These are phyloP conservation scores for Bipolaris sorokiniana DNA, from an alignment of 2,329 filamentous ascomycete genomes.

Conservation along the genomic window DNA sequence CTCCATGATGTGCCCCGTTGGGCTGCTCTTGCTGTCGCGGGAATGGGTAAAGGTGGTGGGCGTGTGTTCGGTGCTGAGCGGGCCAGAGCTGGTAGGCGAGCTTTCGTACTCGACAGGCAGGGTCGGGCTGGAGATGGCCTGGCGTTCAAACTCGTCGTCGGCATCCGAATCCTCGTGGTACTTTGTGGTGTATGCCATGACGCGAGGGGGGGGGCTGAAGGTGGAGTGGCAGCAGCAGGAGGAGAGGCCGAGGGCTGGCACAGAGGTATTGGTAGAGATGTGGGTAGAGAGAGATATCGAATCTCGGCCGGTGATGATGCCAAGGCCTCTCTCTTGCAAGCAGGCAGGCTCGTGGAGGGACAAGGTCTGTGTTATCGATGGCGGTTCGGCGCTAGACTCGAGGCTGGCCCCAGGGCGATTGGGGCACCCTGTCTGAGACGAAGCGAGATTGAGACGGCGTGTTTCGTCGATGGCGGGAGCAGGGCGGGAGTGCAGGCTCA, in stretches of 20 bases:
- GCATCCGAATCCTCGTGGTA: conserved; percentile 76
- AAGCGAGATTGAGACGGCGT: conserved; percentile 48
- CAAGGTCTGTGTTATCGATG: conserved; percentile 22
- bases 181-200: conserved; percentile 53
- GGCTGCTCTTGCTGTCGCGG: conserved; percentile 67
- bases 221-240: background rate
- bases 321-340: conserved; percentile 26
- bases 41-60: conserved; percentile 78
- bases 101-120: conserved; percentile 69
- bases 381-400: conserved; percentile 21
- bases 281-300: no score
- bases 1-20: conserved; percentile 76
- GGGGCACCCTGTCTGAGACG: conserved; percentile 43
- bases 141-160: conserved; percentile 83
- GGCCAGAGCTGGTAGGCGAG: conserved; percentile 74
- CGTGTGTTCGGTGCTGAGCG: conserved; percentile 74
- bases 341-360: conserved; percentile 24
- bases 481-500: conserved; percentile 17
- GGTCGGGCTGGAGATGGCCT: conserved; percentile 67
- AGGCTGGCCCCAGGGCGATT: conserved; percentile 25
- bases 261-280: no score
- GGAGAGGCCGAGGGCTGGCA: conserved; percentile 1
- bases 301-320: conserved; percentile 25
- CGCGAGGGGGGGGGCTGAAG: conserved; percentile 3
- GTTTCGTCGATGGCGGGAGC: conserved; percentile 34